Evolutionary conservation across 345 rosid species (phyloP), one percentile per base, ranked within the genome.

Genomic region (Leavenworthia alabamica): DNA sequence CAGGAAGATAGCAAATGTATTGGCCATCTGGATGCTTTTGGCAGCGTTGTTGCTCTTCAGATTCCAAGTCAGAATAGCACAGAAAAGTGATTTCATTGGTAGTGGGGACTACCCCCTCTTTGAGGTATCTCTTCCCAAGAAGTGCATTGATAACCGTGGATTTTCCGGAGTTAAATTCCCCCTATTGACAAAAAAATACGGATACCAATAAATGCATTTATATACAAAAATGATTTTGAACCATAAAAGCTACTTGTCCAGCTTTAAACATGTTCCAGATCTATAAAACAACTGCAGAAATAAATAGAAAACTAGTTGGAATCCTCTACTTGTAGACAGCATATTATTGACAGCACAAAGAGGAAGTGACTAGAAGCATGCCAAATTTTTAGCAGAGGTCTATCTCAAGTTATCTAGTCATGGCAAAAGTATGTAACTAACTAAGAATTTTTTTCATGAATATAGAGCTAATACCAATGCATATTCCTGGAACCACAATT

Each of bases 151-250:
- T 89, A 65, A 93, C 91, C 17, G 86, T 81, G 47, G 99, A 89
- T 81, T 93, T 93, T 22, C 99, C 99, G 8, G 99, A 87, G 73
- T 89, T 93, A 53, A 85, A 89, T 61, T 93, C 99, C 67, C 99
- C 97, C 99, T 93, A 75, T 43, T 26, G 54, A 45, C 62, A 63
- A 39, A 48, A 65, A 72, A 53, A 15, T 41, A 24, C 8, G 42
- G 37, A 58, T 65, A 49, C 36, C 26, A 41, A 9, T 56, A 19
- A 63, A 16, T 27, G 26, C n/a, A 3, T 40, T 12, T 48, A 14
- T 47, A 56, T 40, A 31, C 43, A 48, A 49, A 48, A 29, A 33
- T 14, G 7, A 59, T 4, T 13, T 59, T 14, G 46, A 19, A 37
- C 10, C 15, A 47, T 27, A 17, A n/a, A 10, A 9, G 35, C 37